phyloP scores from a whole-genome alignment of 2,329 filamentous ascomycete species.

The Periconia sp. region DNA sequence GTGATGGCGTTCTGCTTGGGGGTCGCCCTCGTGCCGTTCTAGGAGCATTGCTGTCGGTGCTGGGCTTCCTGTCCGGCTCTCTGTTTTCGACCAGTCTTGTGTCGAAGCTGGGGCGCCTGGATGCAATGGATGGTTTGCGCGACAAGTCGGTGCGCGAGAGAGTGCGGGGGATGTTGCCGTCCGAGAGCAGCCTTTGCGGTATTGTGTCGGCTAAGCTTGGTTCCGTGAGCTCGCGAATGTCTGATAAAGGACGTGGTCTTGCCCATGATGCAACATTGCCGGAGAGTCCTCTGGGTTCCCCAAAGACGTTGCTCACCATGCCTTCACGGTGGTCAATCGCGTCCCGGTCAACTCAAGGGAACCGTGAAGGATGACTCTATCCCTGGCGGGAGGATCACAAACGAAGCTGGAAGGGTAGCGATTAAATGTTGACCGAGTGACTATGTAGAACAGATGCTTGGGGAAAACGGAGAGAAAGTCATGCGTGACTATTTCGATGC shows the following conservation, averaged over 20 bases:
- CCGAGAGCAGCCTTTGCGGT: conserved; percentile 28
- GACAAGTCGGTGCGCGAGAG: conserved; percentile 32
- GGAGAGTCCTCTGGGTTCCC: conserved; percentile 27
- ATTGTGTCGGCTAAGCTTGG: conserved; percentile 47
- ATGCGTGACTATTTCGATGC: conserved; percentile 44
- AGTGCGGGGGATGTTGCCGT: conserved; percentile 20
- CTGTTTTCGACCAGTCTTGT: conserved; percentile 28
- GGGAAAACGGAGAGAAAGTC: conserved; percentile 39
- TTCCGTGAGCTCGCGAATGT: conserved; percentile 54
- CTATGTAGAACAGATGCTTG: conserved; percentile 37
- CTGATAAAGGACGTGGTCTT: conserved; percentile 48
- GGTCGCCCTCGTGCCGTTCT: conserved; percentile 27
- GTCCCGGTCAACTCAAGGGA: conserved; percentile 8
- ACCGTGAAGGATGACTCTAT: conserved; percentile 21
- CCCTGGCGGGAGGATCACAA: conserved; percentile 23
- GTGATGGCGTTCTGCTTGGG: conserved; percentile 34
- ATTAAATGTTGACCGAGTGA: conserved; percentile 35
- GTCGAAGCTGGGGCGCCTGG: conserved; percentile 35
- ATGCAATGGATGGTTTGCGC: conserved; percentile 34
- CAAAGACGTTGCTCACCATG: conserved; percentile 28
- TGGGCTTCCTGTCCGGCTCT: conserved; percentile 31
- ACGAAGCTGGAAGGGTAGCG: conserved; percentile 22
- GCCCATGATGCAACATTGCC: conserved; percentile 33
- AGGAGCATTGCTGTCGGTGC: conserved; percentile 28
- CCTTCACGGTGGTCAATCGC: conserved; percentile 15